Conservation (phyloP, 345 rosid species). For the Camelina sativa region DNA sequence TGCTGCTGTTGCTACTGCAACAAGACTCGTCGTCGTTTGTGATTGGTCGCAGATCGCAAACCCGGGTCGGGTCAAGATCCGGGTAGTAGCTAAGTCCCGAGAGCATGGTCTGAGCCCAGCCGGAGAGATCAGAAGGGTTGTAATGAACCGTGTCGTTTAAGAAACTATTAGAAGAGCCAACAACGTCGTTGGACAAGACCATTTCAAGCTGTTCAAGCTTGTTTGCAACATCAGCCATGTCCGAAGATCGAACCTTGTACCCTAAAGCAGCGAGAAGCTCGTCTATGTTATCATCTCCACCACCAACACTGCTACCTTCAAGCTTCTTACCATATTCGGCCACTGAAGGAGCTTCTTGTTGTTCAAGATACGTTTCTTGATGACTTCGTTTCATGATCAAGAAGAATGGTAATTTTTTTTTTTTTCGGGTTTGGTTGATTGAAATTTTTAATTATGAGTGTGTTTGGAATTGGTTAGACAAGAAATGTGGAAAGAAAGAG, state of each 20-base stretch:
- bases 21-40: constrained; percentile 40
- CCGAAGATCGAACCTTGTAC: constrained; percentile 77
- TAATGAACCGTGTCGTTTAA: constrained; percentile 68
- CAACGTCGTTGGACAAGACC: constrained; percentile 62
- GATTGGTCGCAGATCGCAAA: constrained; percentile 59
- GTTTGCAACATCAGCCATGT: constrained; percentile 86
- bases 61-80: constrained; percentile 24
- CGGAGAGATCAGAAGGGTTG: constrained; percentile 78
- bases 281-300: constrained; percentile 68
- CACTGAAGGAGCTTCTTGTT: constrained; percentile 40
- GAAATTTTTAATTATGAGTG: background rate
- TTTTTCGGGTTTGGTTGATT: background rate
- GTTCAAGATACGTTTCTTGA: constrained; percentile 36
- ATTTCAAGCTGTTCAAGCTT: constrained; percentile 86
- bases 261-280: constrained; percentile 80
- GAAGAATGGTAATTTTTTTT: background rate
- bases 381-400: constrained; percentile 61
- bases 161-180: constrained; percentile 40
- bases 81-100: constrained; percentile 55
- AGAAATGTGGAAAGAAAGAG: background rate
- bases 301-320: constrained; percentile 44
- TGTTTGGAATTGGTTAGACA: constrained; percentile 13
- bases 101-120: constrained; percentile 75
- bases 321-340: constrained; percentile 35
- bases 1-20: constrained; percentile 23